Conservation (phyloP, 1,284 basidiomycete genomes). For the Volvariella surrecta region DNA sequence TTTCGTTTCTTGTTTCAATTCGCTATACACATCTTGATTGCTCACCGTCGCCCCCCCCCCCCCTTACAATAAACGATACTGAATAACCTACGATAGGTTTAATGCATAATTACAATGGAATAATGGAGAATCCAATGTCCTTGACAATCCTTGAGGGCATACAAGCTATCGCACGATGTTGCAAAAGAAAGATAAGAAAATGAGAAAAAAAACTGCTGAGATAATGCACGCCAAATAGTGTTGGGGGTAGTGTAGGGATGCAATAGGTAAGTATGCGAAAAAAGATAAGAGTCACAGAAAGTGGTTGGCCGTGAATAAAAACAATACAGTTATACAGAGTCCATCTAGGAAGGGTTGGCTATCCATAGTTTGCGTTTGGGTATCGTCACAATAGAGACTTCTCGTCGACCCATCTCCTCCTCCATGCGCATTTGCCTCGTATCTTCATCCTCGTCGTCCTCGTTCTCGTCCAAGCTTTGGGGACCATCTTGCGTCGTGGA, state of each 20-base stretch:
- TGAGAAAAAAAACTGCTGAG: background rate
- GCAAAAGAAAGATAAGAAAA: too few species aligned
- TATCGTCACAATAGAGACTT: slow-evolving; percentile 74
- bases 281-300: background rate
- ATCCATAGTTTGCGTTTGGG: slow-evolving; percentile 68
- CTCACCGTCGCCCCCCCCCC: background rate
- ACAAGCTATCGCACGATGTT: too few species aligned
- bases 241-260: background rate
- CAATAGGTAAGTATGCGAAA: slow-evolving; percentile 1
- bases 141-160: too few species aligned
- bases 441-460: slow-evolving; percentile 66
- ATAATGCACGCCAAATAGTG: background rate
- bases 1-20: background rate
- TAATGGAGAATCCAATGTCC: background rate
- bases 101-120: slow-evolving; percentile 1
- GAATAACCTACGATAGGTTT: background rate
- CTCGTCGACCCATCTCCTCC: slow-evolving; percentile 68
- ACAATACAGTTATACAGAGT: slow-evolving; percentile 3
- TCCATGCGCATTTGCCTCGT: slow-evolving; percentile 65
- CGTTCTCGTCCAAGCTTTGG: slow-evolving; percentile 41
- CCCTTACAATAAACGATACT: background rate
- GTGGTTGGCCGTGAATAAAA: slow-evolving; percentile 4
- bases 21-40: background rate
- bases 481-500: slow-evolving; percentile 29
- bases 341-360: slow-evolving; percentile 48